These are phyloP conservation scores for Neurospora sp. DNA, from an alignment of 495 filamentous ascomycete genomes.

Conservation along the genomic window DNA sequence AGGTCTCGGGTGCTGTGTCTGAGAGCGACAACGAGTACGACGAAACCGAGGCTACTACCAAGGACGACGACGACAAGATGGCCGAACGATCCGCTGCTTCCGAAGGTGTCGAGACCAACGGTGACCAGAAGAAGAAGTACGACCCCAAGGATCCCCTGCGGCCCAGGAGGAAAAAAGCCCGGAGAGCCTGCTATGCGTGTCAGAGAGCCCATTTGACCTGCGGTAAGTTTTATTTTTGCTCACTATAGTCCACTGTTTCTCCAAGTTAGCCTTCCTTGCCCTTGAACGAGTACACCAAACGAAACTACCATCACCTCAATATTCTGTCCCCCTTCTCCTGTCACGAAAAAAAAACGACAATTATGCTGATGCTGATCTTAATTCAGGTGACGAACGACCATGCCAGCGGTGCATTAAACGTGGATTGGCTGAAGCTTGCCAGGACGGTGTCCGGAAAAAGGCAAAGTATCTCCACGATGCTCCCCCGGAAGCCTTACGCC, in stretches of 20 bases:
- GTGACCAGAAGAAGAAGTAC: constrained; percentile 48
- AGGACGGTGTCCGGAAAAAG: constrained; percentile 96
- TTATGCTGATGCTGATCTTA: constrained; percentile 6
- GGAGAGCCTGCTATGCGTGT: constrained; percentile 91
- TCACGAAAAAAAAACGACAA: background rate
- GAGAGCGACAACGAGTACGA: constrained; percentile 47
- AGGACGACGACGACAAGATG: constrained; percentile 52
- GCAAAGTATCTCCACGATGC: constrained; percentile 98
- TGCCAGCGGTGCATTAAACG: constrained; percentile 92
- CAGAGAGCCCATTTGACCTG: constrained; percentile 96
- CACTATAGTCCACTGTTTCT: background rate
- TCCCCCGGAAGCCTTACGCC: constrained; percentile 57
- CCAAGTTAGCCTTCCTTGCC: background rate
- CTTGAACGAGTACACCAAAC: background rate
- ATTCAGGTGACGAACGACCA: constrained; percentile 63
- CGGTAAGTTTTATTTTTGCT: constrained; percentile 52
- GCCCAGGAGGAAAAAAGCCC: constrained; percentile 88
- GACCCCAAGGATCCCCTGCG: constrained; percentile 78
- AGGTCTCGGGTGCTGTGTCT: constrained; percentile 45
- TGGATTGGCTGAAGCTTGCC: constrained; percentile 77
- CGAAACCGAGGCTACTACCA: constrained; percentile 28
- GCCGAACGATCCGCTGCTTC: constrained; percentile 39
- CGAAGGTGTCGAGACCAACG: constrained; percentile 32
- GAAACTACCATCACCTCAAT: background rate
- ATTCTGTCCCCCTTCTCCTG: background rate